Base-by-base conservation (phyloP, 2,329 filamentous ascomycete species). In the Plectosphaerella sp. region DNA sequence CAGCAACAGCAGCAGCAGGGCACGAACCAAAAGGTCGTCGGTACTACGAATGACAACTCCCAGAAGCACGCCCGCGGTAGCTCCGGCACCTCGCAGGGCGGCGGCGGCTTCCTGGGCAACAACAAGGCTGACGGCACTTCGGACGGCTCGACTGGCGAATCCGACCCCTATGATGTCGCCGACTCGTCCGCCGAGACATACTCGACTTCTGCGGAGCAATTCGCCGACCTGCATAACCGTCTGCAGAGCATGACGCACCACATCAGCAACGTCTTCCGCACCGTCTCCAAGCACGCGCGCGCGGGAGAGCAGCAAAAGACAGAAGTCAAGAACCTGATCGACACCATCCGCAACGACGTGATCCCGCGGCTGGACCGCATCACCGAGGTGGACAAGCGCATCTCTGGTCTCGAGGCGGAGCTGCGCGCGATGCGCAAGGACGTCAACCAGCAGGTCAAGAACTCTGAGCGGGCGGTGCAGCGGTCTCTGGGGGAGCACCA, bases 141-240 rank as follows among this genome's bases (percentile, higher is more conserved):
- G 39, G 51, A 61, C 58, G 52, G 61, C 57, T 37, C 50, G 48
- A 43, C 54, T 51, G 52, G 63, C 39, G 24, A 33, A 35, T 52
- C 66, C 15, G 66, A 70, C 45, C 55, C 61, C 15, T 71, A 73
- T 47, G 69, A 73, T 53, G 65, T 80, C 45, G 72, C 75, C 45
- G 80, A 84, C 60, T 59, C 72, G 52, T 64, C 71, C 35, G 67
- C 80, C 48, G 73, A 78, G 46, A 62, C 64, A 33, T 78, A 79
- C 62, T 69, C 72, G 20, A 75, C 71, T 45, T 78, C 78, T 57
- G 71, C 72, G 59, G 71, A 73, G 12, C 91, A 96, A 68, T 93
- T 97, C 65, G 78, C 80, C 35, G 92, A 97, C 65, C 78, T 97
- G 14, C 88, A 96, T 74, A 88, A 88, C 73, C 88, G 91, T 33